Evolutionary conservation across 2,329 filamentous ascomycete genomes (phyloP).

Genomic region (Rhynchosporium graminicola): DNA sequence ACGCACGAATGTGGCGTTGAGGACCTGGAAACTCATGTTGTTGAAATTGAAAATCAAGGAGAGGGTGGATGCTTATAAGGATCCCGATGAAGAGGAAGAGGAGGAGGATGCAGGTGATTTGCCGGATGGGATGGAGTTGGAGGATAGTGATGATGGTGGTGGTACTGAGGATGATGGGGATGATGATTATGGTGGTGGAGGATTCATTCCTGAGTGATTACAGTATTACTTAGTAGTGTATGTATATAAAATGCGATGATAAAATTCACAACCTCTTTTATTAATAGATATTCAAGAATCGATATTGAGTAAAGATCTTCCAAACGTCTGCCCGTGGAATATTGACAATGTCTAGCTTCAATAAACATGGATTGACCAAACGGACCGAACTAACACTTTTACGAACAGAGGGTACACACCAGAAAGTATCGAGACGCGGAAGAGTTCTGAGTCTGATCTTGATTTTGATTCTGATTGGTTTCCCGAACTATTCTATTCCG

Average conservation of each 20-base stretch:
- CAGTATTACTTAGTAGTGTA: background rate
- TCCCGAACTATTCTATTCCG: background rate
- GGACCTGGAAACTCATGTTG: slow-evolving; percentile 75
- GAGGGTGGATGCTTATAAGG: slow-evolving; percentile 43
- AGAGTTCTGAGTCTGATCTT: background rate
- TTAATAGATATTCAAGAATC: too few relatives aligned
- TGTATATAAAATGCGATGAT: background rate
- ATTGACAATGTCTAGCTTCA: too few relatives aligned
- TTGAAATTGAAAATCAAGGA: slow-evolving; percentile 62
- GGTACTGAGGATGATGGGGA: slow-evolving; percentile 34
- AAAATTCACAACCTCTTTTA: background rate
- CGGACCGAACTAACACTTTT: too few relatives aligned
- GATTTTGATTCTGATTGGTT: background rate
- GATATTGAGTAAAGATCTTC: too few relatives aligned
- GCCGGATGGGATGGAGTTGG: slow-evolving; percentile 9
- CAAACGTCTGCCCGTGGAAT: too few relatives aligned
- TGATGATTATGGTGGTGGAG: slow-evolving; percentile 43
- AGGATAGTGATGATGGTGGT: slow-evolving; percentile 43
- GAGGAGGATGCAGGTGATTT: slow-evolving; percentile 32
- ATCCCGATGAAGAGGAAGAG: slow-evolving; percentile 51
- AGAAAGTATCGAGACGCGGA: too few relatives aligned
- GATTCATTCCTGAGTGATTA: slow-evolving; percentile 44
- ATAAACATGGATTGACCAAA: too few relatives aligned
- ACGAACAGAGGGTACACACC: too few relatives aligned
- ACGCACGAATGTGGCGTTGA: slow-evolving; percentile 60